Percentiles rank a stretch among this genome's conserved stretches.
Conservation (phyloP, 495 filamentous ascomycete genomes). For the Hypoxylon fragiforme region DNA sequence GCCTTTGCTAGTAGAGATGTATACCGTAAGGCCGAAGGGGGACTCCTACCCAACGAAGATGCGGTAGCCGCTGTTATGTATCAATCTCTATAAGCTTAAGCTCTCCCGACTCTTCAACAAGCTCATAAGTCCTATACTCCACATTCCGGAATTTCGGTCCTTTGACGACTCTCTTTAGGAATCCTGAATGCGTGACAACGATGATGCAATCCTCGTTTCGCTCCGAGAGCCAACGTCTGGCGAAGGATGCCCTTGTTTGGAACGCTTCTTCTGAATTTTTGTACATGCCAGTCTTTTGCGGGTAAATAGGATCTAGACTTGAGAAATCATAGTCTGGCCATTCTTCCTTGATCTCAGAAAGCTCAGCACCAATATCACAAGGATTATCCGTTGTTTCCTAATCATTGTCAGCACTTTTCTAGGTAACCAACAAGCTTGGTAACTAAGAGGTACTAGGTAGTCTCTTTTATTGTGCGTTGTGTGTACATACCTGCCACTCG, state of each 20-base stretch:
- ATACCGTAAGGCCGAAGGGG: too few species aligned
- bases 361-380: slow-evolving; percentile 52
- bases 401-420: slow-evolving; percentile 6
- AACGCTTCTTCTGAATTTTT: slow-evolving; percentile 46
- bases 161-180: slow-evolving; percentile 45
- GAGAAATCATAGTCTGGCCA: slow-evolving; percentile 54
- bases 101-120: slow-evolving; percentile 40
- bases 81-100: slow-evolving; percentile 38
- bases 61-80: too few species aligned
- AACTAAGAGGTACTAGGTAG: too few species aligned
- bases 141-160: slow-evolving; percentile 48
- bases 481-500: slow-evolving; percentile 53
- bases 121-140: slow-evolving; percentile 55
- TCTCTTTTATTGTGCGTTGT: too few species aligned
- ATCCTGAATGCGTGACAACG: slow-evolving; percentile 56
- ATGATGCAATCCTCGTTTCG: slow-evolving; percentile 56
- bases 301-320: slow-evolving; percentile 50
- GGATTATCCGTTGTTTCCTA: slow-evolving; percentile 57
- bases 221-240: slow-evolving; percentile 45
- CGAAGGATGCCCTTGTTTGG: slow-evolving; percentile 43
- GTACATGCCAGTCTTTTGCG: slow-evolving; percentile 52
- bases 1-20: too few species aligned
- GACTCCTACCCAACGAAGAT: too few species aligned
- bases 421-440: background rate
- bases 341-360: slow-evolving; percentile 38